A percentile compares a stretch with the other conserved stretches of the same genome.
These are phyloP conservation scores for Wickerhamiella azymoides DNA, from an alignment of 805 yeast genomes.

Conservation along the genomic window DNA sequence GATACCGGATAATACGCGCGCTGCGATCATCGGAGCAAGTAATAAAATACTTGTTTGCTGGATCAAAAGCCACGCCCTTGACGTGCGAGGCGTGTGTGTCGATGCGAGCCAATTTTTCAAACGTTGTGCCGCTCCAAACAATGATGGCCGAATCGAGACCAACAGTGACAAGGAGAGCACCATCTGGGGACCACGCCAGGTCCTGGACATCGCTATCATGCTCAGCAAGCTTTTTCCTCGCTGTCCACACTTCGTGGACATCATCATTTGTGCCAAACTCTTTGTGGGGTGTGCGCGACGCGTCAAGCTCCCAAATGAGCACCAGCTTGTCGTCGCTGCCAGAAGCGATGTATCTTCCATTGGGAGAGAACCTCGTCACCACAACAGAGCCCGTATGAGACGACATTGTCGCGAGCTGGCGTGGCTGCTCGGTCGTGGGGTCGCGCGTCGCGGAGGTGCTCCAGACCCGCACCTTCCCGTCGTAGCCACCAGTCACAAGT, in stretches of 20 bases:
- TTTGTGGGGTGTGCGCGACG: slow-evolving; percentile 37
- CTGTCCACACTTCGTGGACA: slow-evolving; percentile 92
- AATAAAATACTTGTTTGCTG: slow-evolving; percentile 94
- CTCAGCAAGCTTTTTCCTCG: slow-evolving; percentile 79
- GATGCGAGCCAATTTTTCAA: slow-evolving; percentile 75
- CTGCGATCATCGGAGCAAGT: slow-evolving; percentile 95
- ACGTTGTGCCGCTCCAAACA: slow-evolving; percentile 86
- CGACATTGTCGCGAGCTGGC: slow-evolving; percentile 77
- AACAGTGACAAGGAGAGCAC: slow-evolving; percentile 77
- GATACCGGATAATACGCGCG: slow-evolving; percentile 74
- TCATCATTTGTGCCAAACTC: slow-evolving; percentile 50
- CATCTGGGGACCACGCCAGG: slow-evolving; percentile 96
- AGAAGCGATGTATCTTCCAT: slow-evolving; percentile 78
- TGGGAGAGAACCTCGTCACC: slow-evolving; percentile 81
- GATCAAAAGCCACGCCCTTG: slow-evolving; percentile 94
- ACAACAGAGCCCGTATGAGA: slow-evolving; percentile 97
- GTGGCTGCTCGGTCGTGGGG: slow-evolving; percentile 20
- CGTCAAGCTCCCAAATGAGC: slow-evolving; percentile 87
- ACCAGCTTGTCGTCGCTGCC: slow-evolving; percentile 92
- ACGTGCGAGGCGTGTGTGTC: slow-evolving; percentile 93
- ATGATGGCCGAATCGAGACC: slow-evolving; percentile 88
- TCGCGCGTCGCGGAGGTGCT: slow-evolving; percentile 70
- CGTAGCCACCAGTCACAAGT: slow-evolving; percentile 85
- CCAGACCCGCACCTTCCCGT: slow-evolving; percentile 91
- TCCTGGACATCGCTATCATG: slow-evolving; percentile 98